These are phyloP conservation scores for Austroboletus eburneus DNA, from an alignment of 768 basidiomycete genomes.

Conservation along the genomic window DNA sequence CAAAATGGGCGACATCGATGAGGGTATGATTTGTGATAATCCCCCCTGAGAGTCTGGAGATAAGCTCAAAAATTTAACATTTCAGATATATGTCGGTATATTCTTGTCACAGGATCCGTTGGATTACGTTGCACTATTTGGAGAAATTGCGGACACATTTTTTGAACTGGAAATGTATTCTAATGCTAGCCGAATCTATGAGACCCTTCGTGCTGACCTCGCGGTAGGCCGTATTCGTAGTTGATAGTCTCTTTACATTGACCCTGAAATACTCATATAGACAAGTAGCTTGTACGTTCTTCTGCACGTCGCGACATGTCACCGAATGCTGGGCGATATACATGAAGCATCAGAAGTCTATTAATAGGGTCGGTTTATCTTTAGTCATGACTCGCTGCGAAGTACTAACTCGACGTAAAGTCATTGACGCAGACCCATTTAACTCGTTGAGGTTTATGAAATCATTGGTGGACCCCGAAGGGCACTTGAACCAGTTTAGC, in stretches of 20 bases:
- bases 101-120: constrained; percentile 68
- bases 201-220: constrained; percentile 68
- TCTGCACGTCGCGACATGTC: constrained; percentile 77
- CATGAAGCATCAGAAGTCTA: constrained; percentile 80
- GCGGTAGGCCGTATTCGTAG: constrained; percentile 44
- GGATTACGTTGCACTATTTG: constrained; percentile 75
- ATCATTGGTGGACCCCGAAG: constrained; percentile 72
- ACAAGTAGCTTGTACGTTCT: constrained; percentile 71
- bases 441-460: constrained; percentile 89
- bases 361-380: constrained; percentile 56
- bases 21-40: constrained; percentile 61
- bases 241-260: neutral
- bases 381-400: neutral
- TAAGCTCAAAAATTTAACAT: too few relatives aligned
- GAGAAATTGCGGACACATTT: constrained; percentile 82
- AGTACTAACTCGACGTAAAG: constrained; percentile 39
- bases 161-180: constrained; percentile 65
- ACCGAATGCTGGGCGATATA: constrained; percentile 69
- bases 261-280: constrained; percentile 36
- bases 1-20: constrained; percentile 71
- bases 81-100: constrained; percentile 70
- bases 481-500: constrained; percentile 70
- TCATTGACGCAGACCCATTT: constrained; percentile 66
- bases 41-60: neutral
- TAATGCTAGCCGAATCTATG: constrained; percentile 78